A percentile compares a stretch with the other conserved stretches of the same genome.
Evolutionary conservation across 2,329 filamentous ascomycete genomes (phyloP).

Genomic region (Albifimbria verrucaria): DNA sequence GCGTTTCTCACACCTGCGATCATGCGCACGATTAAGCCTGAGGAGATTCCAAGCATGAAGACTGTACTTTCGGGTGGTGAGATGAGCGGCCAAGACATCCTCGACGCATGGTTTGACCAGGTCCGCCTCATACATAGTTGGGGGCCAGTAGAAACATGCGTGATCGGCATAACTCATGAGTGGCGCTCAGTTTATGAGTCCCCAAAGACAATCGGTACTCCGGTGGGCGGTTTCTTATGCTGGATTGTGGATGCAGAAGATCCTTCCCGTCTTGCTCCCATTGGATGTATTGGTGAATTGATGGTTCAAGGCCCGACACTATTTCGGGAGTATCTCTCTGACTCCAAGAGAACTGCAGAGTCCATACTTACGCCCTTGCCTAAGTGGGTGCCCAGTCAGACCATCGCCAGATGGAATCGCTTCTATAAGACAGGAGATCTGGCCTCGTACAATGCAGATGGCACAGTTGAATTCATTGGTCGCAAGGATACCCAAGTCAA

Average conservation of each 20-base stretch:
- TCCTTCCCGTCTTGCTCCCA: constrained; percentile 12
- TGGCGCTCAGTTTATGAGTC: not conserved
- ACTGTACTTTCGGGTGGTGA: constrained; percentile 10
- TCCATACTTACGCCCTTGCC: constrained; percentile 14
- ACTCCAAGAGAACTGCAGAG: constrained; percentile 11
- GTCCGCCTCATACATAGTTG: constrained; percentile 10
- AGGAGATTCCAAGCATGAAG: constrained; percentile 8
- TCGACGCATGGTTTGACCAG: constrained; percentile 10
- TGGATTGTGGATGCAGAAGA: constrained; percentile 19
- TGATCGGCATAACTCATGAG: not conserved
- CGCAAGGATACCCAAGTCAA: constrained; percentile 56
- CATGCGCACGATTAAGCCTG: constrained; percentile 1
- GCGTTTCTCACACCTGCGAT: constrained; percentile 9
- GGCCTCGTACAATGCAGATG: constrained; percentile 27
- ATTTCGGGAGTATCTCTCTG: constrained; percentile 17
- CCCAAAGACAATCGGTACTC: constrained; percentile 1
- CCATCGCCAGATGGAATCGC: constrained; percentile 6
- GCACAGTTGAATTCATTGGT: constrained; percentile 38
- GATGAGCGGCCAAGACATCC: constrained; percentile 4
- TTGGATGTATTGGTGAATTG: constrained; percentile 22
- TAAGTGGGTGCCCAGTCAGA: constrained; percentile 12
- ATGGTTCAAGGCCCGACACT: constrained; percentile 22
- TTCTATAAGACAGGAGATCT: constrained; percentile 16
- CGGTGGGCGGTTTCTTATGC: not conserved
- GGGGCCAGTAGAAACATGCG: constrained; percentile 5